These are phyloP conservation scores for Medicago ruthenica DNA, from an alignment of 306 rosid genomes.

Conservation along the genomic window DNA sequence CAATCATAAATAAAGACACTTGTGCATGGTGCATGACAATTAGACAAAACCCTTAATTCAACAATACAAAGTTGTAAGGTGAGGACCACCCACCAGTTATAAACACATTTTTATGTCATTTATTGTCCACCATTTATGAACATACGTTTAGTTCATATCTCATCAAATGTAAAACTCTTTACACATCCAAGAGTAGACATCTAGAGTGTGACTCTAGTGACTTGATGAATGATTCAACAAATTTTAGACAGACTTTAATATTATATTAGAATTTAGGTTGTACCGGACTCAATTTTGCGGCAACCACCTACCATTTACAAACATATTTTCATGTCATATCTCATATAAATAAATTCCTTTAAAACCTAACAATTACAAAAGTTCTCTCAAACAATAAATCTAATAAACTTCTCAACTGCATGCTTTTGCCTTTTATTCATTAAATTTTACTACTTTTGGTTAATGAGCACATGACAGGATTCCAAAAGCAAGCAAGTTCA, in stretches of 20 bases:
- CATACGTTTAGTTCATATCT: too few relatives aligned
- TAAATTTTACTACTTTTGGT: not conserved
- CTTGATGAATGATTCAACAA: too few relatives aligned
- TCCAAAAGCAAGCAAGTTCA: slow-evolving; percentile 4
- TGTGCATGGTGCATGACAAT: too few relatives aligned
- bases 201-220: too few relatives aligned
- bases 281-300: not conserved
- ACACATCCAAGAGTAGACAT: not conserved
- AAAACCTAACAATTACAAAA: slow-evolving; percentile 28
- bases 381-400: not conserved
- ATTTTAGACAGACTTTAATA: too few relatives aligned
- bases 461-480: slow-evolving; percentile 30
- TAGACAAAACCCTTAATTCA: too few relatives aligned
- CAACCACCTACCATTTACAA: not conserved
- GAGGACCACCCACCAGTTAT: not conserved
- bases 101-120: too few relatives aligned
- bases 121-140: not conserved
- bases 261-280: too few relatives aligned
- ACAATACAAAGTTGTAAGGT: too few relatives aligned
- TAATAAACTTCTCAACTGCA: not conserved
- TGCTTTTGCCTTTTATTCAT: not conserved
- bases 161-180: not conserved
- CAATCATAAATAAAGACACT: too few relatives aligned
- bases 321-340: not conserved
- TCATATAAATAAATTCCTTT: not conserved